Evolutionary conservation across 108 stramenopile species (phyloP), one percentile per base, ranked within the genome.

Genomic region (Nitzschia inconspicua): DNA sequence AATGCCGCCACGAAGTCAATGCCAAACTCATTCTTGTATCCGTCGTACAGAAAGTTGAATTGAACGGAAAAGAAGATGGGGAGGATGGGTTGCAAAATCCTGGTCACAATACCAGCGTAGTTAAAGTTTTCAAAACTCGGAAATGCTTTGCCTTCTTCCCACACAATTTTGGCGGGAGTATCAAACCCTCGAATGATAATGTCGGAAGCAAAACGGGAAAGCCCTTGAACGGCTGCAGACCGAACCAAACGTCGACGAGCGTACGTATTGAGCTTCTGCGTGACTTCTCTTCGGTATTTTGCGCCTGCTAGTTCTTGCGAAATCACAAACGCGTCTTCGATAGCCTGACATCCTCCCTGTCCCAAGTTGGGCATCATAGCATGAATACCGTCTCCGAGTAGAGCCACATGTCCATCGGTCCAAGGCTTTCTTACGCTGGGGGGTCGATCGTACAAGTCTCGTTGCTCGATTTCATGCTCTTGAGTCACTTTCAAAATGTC

Each of bases 1-100:
- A 70, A 30, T 16, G 66, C 54, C 19, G 68, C 69, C 18, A 48
- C 39, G 23, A 70, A 18, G 53, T 80, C 73, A 35, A 80, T 56
- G 3, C 26, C 42, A 6, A 53, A 36, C 40, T 75, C 55, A 58
- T 82, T 86, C 53, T 54, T 57, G 67, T 67, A 86, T 39, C 85
- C 85, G 37, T 76, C 80, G 70, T 88, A 90, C 52, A 89, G 75
- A 63, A 86, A 90, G 70, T 77, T 82, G 81, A 94, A 90, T 53
- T 94, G 88, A 36, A 77, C 57, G 31, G 26, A 71, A 62, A 94
- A 90, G 62, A 94, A 82, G 34, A 85, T 25, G 9, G 86, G 87
- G 2, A 94, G 76, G 18, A 87, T 77, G 5, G 87, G 89, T 63
- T 85, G 86, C 52, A 94, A 54, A 28, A 86, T 52, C 23, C 60